phyloP scores from a whole-genome alignment of 2,329 filamentous ascomycete genomes.

The Chaetomium sp. region DNA sequence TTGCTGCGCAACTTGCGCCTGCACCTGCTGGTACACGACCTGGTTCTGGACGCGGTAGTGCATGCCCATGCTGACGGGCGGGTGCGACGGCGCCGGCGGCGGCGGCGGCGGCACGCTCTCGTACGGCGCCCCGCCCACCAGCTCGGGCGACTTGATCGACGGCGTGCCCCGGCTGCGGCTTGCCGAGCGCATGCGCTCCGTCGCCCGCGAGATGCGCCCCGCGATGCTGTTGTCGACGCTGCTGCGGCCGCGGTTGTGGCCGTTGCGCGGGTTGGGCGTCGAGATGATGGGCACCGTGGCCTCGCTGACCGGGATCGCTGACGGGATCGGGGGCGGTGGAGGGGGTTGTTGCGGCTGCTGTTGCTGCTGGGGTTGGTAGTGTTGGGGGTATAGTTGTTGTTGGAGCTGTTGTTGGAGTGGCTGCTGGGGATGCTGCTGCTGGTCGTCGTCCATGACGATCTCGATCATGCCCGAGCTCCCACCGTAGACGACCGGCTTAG shows the following conservation, averaged over 20 bases:
- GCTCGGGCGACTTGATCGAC: background rate
- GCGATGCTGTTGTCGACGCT: conserved; percentile 55
- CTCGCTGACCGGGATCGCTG: conserved; percentile 44
- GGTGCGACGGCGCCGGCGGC: conserved; percentile 32
- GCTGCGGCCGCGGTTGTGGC: conserved; percentile 43
- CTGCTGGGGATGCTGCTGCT: conserved; percentile 36
- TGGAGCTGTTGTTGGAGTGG: conserved; percentile 10
- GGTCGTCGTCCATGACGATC: conserved; percentile 66
- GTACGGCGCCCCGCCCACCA: conserved; percentile 39
- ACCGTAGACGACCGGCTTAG: conserved; percentile 45
- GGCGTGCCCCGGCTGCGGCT: conserved; percentile 54
- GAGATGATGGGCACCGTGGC: conserved; percentile 49
- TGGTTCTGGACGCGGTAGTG: conserved; percentile 41
- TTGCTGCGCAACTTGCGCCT: conserved; percentile 30
- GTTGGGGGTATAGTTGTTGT: conserved; percentile 6
- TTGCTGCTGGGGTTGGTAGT: conserved; percentile 7
- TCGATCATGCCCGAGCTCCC: conserved; percentile 62
- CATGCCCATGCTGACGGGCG: conserved; percentile 2
- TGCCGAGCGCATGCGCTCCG: conserved; percentile 61
- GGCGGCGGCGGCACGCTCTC: conserved; percentile 47
- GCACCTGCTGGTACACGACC: conserved; percentile 32
- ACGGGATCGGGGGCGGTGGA: conserved; percentile 36
- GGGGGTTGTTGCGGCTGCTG: conserved; percentile 28
- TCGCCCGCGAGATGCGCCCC: conserved; percentile 58
- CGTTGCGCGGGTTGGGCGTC: conserved; percentile 46